phyloP scores from a whole-genome alignment of 768 basidiomycete species.

The Termitomyces sp. region DNA sequence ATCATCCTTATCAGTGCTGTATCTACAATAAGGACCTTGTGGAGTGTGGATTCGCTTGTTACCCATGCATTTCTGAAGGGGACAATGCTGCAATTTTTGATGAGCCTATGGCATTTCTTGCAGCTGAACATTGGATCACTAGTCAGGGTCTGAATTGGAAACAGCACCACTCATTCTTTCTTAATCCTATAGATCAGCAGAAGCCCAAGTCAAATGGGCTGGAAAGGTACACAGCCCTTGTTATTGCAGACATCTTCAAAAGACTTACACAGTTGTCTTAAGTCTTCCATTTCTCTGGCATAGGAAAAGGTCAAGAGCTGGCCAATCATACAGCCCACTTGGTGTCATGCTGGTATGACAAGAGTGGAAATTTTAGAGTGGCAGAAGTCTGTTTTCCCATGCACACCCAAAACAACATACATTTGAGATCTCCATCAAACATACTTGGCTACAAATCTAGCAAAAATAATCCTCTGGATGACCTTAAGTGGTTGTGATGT shows the following conservation, averaged over 20 bases:
- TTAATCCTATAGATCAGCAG: background rate
- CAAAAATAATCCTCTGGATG: background rate
- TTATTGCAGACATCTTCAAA: background rate
- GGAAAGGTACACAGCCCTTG: background rate
- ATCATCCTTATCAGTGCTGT: background rate
- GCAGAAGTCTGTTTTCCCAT: background rate
- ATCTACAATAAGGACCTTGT: background rate
- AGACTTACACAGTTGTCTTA: background rate
- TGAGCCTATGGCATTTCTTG: slow-evolving; percentile 1
- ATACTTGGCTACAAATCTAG: background rate
- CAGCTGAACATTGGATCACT: slow-evolving; percentile 1
- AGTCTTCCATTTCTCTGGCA: background rate
- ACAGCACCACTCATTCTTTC: background rate
- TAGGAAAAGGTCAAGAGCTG: background rate
- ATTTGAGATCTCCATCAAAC: background rate
- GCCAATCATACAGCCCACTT: background rate
- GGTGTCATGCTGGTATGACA: slow-evolving; percentile 1
- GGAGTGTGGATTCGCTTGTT: slow-evolving; percentile 5
- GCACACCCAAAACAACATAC: background rate
- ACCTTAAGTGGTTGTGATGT: background rate
- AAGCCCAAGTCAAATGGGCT: background rate
- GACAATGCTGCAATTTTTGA: background rate
- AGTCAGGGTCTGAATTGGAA: background rate
- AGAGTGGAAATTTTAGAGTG: background rate
- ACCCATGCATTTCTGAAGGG: background rate